Evolutionary conservation across 768 basidiomycete genomes (phyloP).

Genomic region (Suillus occidentalis): DNA sequence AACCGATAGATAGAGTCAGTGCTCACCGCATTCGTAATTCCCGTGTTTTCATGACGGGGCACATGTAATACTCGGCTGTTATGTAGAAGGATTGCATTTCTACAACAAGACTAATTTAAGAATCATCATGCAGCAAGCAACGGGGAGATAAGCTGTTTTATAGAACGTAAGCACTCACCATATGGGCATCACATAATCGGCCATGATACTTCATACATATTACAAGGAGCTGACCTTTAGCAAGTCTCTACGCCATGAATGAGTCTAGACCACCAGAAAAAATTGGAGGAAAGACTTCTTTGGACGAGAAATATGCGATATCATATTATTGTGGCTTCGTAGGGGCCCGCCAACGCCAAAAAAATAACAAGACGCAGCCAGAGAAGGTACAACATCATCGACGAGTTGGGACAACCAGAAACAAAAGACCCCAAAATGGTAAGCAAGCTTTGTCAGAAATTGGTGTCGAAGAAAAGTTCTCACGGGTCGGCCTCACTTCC

Average conservation of each 20-base stretch:
- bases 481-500: slow-evolving; percentile 14
- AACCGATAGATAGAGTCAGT: neutral
- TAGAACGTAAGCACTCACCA: neutral
- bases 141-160: neutral
- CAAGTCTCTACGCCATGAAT: neutral
- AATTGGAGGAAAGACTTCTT: neutral
- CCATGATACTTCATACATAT: neutral
- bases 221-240: neutral
- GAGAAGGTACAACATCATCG: slow-evolving; percentile 5
- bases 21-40: neutral
- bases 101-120: neutral
- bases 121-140: neutral
- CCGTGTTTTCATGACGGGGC: neutral
- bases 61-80: neutral
- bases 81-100: neutral
- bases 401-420: neutral
- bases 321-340: neutral
- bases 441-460: slow-evolving; percentile 15
- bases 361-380: slow-evolving; percentile 10
- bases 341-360: neutral
- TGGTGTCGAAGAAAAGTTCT: slow-evolving; percentile 13
- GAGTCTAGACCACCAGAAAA: neutral
- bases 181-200: neutral
- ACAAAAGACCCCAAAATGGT: slow-evolving; percentile 12
- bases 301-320: neutral